phyloP scores from a whole-genome alignment of 2,329 filamentous ascomycete genomes.

The Penicillium janthinellum region DNA sequence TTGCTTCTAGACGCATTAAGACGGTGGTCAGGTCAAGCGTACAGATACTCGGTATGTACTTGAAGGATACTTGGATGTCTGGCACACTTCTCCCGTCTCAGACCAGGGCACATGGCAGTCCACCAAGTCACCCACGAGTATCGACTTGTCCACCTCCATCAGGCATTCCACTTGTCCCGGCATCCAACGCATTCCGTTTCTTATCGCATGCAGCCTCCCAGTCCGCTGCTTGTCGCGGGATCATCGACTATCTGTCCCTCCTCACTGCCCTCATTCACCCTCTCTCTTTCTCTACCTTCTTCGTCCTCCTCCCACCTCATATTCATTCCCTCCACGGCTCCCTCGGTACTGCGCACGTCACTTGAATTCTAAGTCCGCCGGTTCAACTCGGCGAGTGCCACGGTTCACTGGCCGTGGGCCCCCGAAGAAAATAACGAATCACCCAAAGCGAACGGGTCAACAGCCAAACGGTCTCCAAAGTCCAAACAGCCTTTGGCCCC shows the following conservation, averaged over 20 bases:
- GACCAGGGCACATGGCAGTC: too few species aligned
- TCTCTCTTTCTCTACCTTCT: not conserved
- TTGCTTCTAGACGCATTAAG: too few species aligned
- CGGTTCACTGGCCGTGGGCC: conserved; percentile 20
- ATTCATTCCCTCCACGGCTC: not conserved
- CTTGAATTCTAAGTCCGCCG: conserved; percentile 9
- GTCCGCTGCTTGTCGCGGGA: conserved; percentile 5
- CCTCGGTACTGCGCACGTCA: conserved; percentile 13
- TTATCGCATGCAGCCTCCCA: not conserved
- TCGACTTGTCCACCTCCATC: not conserved
- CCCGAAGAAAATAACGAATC: conserved; percentile 12
- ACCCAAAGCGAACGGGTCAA: not conserved
- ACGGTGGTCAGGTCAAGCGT: not conserved
- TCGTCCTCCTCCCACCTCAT: not conserved
- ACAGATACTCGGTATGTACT: not conserved
- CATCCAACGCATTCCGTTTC: conserved; percentile 1
- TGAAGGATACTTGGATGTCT: not conserved
- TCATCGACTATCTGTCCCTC: not conserved
- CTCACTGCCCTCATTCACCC: not conserved
- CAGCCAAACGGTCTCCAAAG: not conserved
- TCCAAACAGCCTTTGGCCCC: not conserved
- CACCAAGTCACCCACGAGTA: not conserved
- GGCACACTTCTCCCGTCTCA: not conserved
- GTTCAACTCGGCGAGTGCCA: conserved; percentile 19
- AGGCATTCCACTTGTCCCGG: not conserved